Conservation (phyloP, 1,284 basidiomycete genomes). For the Bjerkandera adusta region DNA sequence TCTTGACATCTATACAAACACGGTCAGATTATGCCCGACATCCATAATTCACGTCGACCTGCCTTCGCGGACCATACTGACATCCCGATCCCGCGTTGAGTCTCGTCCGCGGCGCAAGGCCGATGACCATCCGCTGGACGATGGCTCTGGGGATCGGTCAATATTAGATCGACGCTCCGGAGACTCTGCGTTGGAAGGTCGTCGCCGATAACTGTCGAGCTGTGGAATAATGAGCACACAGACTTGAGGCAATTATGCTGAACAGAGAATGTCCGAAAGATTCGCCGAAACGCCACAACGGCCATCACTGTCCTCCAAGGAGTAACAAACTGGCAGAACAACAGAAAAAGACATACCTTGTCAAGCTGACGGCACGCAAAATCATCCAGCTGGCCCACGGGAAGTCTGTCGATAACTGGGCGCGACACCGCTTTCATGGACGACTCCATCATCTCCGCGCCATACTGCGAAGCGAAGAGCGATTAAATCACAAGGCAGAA, state of each 20-base stretch:
- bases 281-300: not conserved
- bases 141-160: slow-evolving; percentile 3
- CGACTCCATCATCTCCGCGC: slow-evolving; percentile 86
- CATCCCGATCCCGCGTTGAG: slow-evolving; percentile 13
- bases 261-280: not conserved
- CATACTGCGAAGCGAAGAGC: slow-evolving; percentile 66
- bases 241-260: not conserved
- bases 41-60: not conserved
- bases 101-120: slow-evolving; percentile 7
- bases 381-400: slow-evolving; percentile 78
- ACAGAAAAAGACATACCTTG: slow-evolving; percentile 46
- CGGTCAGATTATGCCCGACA: not conserved
- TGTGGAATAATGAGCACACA: slow-evolving; percentile 20
- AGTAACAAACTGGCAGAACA: not conserved
- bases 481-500: not conserved
- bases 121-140: slow-evolving; percentile 11
- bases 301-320: not conserved
- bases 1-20: slow-evolving; percentile 1
- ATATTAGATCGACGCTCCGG: slow-evolving; percentile 5
- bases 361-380: slow-evolving; percentile 88
- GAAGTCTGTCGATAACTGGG: slow-evolving; percentile 82
- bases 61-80: slow-evolving; percentile 19
- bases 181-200: slow-evolving; percentile 17
- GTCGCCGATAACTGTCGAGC: slow-evolving; percentile 52
- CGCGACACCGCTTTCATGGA: slow-evolving; percentile 80